Base-by-base conservation (phyloP, 345 rosid genomes). In the Hibiscus trionum region DNA sequence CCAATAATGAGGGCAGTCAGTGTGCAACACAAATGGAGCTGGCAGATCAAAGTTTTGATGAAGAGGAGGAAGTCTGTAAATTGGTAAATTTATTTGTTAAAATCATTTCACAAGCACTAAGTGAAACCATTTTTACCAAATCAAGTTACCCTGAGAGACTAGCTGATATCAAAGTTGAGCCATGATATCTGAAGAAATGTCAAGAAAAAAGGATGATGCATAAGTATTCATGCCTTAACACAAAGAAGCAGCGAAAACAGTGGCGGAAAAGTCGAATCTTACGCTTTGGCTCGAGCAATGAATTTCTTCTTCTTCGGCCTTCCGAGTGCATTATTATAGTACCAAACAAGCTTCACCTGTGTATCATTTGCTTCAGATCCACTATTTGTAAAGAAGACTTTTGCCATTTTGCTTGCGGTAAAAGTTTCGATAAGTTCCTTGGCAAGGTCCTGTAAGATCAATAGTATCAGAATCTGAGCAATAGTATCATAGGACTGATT, bases 1-100 rank as follows among this genome's bases (percentile, higher is more conserved):
- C 97, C 99, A 93, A 79, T 96, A 96, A 83, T 96, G 99, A 83
- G 98, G 98, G 76, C 99, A 96, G 78, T 96, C 97, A 8, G 98
- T 89, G 66, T 96, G 97, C 66, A 91, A 63, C 60, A 96, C 94
- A 77, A 96, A 96, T 24, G 97, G 98, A 66, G 96, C 94, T 8
- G 99, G 98, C 73, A 96, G 84, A 84, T 96, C 99, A 82, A 96
- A 96, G 42, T 89, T 88, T 57, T 93, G 97, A 77, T 96, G 99
- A 80, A 92, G 71, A 8, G 93, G 85, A 8, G 97, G 92, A 76
- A 95, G 90, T 50, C 96, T 96, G 85, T 76, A 65, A 44, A 44
- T 73, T 10, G 67, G 52, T 42, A 12, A 10, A 56, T 56, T 14
- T 66, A 65, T 61, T 9, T 10, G 64, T 72, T 70, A 56, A 64